phyloP scores from a whole-genome alignment of 345 rosid species.

The Aethionema arabicum region DNA sequence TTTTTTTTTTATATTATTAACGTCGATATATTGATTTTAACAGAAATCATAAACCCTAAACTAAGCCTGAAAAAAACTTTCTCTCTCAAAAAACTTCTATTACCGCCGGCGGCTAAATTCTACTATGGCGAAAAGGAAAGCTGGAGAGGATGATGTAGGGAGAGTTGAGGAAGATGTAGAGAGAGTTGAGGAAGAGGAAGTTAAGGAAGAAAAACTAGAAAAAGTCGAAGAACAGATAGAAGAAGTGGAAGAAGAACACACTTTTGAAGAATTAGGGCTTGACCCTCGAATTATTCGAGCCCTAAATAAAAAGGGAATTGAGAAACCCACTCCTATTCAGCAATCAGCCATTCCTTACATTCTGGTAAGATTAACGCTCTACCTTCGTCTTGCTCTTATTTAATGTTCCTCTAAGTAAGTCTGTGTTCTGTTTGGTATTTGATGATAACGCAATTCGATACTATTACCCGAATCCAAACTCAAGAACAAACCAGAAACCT shows the following conservation, averaged over 20 bases:
- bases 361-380: slow-evolving; percentile 45
- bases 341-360: slow-evolving; percentile 65
- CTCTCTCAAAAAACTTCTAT: slow-evolving; percentile 1
- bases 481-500: too few relatives aligned
- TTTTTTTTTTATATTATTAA: too few relatives aligned
- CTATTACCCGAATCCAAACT: too few relatives aligned
- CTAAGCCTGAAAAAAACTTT: background rate
- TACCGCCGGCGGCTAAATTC: slow-evolving; percentile 13
- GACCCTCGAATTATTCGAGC: slow-evolving; percentile 81
- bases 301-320: slow-evolving; percentile 59
- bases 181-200: slow-evolving; percentile 21
- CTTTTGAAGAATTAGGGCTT: slow-evolving; percentile 74
- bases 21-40: too few relatives aligned
- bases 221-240: slow-evolving; percentile 29
- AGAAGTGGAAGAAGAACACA: slow-evolving; percentile 22
- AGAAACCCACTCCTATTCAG: slow-evolving; percentile 79
- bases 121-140: slow-evolving; percentile 2
- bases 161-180: slow-evolving; percentile 5
- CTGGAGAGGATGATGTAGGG: slow-evolving; percentile 21
- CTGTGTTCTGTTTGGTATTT: too few relatives aligned
- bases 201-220: background rate
- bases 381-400: background rate
- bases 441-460: too few relatives aligned
- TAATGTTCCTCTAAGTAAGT: background rate
- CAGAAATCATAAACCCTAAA: too few relatives aligned